A percentile compares a stretch with the other conserved stretches of the same genome.
These are phyloP conservation scores for Isabelozyma gotoi DNA, from an alignment of 805 yeast genomes.

Conservation along the genomic window DNA sequence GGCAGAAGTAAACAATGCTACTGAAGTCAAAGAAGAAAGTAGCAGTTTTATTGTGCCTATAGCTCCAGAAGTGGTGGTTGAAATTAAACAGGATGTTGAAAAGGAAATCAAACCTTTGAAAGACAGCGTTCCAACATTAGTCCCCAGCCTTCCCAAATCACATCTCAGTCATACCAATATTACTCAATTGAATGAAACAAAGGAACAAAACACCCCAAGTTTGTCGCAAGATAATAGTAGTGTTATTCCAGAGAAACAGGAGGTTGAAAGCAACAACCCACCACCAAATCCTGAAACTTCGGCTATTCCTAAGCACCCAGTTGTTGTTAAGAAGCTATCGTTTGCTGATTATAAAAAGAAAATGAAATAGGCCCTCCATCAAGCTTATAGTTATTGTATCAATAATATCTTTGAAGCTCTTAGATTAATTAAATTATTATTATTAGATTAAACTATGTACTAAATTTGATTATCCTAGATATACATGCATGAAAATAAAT, in stretches of 20 bases:
- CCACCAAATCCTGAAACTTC: constrained; percentile 2
- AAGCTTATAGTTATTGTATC: not conserved
- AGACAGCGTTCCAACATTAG: not conserved
- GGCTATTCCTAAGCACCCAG: not conserved
- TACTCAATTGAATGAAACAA: too few relatives aligned
- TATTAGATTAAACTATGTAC: not conserved
- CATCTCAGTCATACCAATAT: not conserved
- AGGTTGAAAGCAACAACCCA: not conserved
- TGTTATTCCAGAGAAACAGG: constrained; percentile 7
- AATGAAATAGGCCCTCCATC: constrained; percentile 28
- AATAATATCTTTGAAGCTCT: too few relatives aligned
- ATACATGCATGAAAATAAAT: not conserved
- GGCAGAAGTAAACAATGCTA: constrained; percentile 1
- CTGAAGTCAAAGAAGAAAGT: not conserved
- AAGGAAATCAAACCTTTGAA: constrained; percentile 22
- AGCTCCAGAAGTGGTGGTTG: constrained; percentile 21
- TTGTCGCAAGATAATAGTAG: too few relatives aligned
- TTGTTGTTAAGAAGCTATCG: constrained; percentile 55
- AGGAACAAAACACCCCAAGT: not conserved
- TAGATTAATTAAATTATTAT: too few relatives aligned
- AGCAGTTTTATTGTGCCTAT: constrained; percentile 19
- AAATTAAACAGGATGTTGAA: constrained; percentile 19
- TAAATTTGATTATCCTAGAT: not conserved
- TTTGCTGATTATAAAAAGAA: constrained; percentile 75
- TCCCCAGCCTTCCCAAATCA: not conserved